Evolutionary conservation across 1,139 yeast genomes (phyloP).

Genomic region (Candida sp.): DNA sequence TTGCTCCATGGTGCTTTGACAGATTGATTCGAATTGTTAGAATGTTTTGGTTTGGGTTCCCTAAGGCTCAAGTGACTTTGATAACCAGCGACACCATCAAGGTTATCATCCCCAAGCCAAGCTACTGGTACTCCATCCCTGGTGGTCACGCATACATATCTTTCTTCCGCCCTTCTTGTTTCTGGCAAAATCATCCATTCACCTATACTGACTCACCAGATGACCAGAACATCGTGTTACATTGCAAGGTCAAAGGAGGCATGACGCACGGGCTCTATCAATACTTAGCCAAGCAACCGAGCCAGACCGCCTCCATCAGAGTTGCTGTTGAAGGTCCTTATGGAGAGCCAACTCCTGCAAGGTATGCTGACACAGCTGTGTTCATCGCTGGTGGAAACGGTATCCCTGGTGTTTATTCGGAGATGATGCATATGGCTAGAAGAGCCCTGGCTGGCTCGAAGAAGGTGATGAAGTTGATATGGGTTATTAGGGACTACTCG

Average conservation of each 20-base stretch:
- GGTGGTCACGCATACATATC: too few species aligned
- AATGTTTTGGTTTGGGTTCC: too few species aligned
- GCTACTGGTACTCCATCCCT: too few species aligned
- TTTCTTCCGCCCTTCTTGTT: too few species aligned
- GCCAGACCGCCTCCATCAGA: constrained; percentile 25
- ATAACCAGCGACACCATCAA: too few species aligned
- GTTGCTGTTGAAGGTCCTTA: constrained; percentile 47
- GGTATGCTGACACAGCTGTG: constrained; percentile 32
- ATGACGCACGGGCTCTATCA: constrained; percentile 35
- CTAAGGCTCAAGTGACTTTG: too few species aligned
- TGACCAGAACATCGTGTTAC: too few species aligned
- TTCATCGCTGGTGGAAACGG: constrained; percentile 52
- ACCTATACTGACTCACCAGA: too few species aligned
- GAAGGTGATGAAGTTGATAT: constrained; percentile 46
- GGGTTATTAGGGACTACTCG: constrained; percentile 55
- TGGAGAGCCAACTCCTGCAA: constrained; percentile 35
- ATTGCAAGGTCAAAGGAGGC: constrained; percentile 20
- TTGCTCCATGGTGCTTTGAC: too few species aligned
- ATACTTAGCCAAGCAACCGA: constrained; percentile 32
- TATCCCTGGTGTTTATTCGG: constrained; percentile 47
- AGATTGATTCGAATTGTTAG: too few species aligned
- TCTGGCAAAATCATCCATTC: too few species aligned
- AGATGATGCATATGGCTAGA: constrained; percentile 35
- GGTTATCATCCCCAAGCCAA: too few species aligned
- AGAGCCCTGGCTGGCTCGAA: constrained; percentile 46